Conservation (phyloP, 2,329 filamentous ascomycete genomes). For the Penicillium sp. region DNA sequence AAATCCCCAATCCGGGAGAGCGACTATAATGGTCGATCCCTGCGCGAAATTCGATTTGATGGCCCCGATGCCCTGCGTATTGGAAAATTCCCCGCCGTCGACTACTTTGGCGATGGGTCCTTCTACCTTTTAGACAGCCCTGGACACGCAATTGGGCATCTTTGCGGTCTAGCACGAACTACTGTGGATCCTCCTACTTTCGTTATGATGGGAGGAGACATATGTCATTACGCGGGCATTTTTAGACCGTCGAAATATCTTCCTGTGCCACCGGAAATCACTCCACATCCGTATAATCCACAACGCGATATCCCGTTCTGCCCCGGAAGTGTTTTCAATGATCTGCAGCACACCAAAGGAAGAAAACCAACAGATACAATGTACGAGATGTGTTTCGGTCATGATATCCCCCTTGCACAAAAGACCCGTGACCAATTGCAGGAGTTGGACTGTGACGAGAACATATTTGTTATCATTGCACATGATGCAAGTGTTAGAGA, state of each 20-base stretch:
- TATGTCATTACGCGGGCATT: constrained; percentile 24
- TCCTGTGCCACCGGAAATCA: constrained; percentile 20
- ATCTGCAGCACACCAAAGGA: neutral
- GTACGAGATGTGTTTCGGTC: neutral
- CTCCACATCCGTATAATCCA: neutral
- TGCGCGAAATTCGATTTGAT: constrained; percentile 18
- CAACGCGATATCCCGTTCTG: neutral
- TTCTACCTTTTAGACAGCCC: constrained; percentile 50
- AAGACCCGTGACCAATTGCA: neutral
- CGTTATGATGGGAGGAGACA: constrained; percentile 28
- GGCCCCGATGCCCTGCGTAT: constrained; percentile 10
- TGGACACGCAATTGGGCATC: constrained; percentile 24
- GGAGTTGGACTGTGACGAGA: neutral
- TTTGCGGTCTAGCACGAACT: constrained; percentile 19
- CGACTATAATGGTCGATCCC: constrained; percentile 10
- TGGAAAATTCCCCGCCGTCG: constrained; percentile 37
- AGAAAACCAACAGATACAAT: neutral
- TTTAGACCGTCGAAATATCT: constrained; percentile 28
- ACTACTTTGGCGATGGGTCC: constrained; percentile 56
- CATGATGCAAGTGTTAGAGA: neutral
- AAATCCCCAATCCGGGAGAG: constrained; percentile 16
- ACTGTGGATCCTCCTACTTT: constrained; percentile 16
- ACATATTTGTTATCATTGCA: neutral
- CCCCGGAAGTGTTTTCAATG: neutral
- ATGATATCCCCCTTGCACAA: neutral